Percentiles rank a stretch among this genome's conserved stretches.
phyloP scores from a whole-genome alignment of 768 basidiomycete genomes.

The Rhizopogon sp. region DNA sequence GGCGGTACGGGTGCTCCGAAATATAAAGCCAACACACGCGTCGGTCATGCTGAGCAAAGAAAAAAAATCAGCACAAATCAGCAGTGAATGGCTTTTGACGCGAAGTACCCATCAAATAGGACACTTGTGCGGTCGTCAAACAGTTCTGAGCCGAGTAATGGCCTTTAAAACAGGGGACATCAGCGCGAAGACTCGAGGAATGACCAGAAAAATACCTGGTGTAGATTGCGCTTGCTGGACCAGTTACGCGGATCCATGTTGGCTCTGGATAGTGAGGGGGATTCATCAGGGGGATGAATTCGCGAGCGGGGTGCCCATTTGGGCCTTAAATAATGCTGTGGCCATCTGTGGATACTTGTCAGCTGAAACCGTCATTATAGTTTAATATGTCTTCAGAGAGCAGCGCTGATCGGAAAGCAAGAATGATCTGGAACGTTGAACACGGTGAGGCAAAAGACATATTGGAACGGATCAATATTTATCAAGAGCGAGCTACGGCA shows the following conservation, averaged over 20 bases:
- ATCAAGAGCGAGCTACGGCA: neutral
- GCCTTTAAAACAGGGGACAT: neutral
- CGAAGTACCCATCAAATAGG: slow-evolving; percentile 5
- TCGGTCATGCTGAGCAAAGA: neutral
- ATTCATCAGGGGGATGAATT: neutral
- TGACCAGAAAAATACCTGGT: neutral
- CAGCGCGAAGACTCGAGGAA: neutral
- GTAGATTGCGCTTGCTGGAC: neutral
- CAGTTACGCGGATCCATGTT: neutral
- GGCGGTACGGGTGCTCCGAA: slow-evolving; percentile 1
- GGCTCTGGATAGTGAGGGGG: neutral
- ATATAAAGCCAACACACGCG: slow-evolving; percentile 8
- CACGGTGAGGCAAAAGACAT: neutral
- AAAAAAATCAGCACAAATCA: neutral
- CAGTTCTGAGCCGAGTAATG: slow-evolving; percentile 10
- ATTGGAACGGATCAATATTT: neutral
- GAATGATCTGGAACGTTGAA: neutral
- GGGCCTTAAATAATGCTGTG: neutral
- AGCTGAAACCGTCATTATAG: neutral
- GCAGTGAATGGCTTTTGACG: neutral
- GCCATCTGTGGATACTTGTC: neutral
- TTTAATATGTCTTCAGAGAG: neutral
- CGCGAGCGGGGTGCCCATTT: neutral
- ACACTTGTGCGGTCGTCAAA: slow-evolving; percentile 6
- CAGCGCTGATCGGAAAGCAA: neutral